Conservation (phyloP, 2,329 filamentous ascomycete genomes). For the Colletotrichum ledebouriae region DNA sequence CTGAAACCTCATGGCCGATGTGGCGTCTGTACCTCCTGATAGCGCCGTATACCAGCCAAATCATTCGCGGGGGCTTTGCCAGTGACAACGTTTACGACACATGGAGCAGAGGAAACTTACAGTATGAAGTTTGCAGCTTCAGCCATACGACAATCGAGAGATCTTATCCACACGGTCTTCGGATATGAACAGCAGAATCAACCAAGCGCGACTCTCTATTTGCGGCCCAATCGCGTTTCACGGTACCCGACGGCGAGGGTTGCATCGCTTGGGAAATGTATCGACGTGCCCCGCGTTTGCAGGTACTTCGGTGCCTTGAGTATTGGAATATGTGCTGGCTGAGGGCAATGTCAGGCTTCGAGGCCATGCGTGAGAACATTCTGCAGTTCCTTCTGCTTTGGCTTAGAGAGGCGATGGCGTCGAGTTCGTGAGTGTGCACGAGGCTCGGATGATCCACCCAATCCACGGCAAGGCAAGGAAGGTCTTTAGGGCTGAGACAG, state of each 20-base stretch:
- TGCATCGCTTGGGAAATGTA: slow-evolving; percentile 4
- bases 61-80: too few species aligned
- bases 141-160: background rate
- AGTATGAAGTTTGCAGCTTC: too few species aligned
- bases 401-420: background rate
- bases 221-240: slow-evolving; percentile 21
- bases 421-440: background rate
- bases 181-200: slow-evolving; percentile 4
- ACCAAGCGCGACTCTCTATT: slow-evolving; percentile 12
- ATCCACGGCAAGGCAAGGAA: background rate
- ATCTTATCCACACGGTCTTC: background rate
- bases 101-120: too few species aligned
- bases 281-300: slow-evolving; percentile 20
- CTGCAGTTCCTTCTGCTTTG: background rate
- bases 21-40: too few species aligned
- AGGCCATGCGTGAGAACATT: background rate
- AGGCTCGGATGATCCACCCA: slow-evolving; percentile 20
- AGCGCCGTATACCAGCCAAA: too few species aligned
- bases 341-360: background rate
- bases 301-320: background rate
- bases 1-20: too few species aligned
- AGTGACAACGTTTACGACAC: too few species aligned
- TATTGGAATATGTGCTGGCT: too few species aligned
- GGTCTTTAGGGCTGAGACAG: background rate
- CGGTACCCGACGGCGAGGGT: slow-evolving; percentile 12